These are phyloP conservation scores for Rhizopogon sp. DNA, from an alignment of 768 basidiomycete species.

Conservation along the genomic window DNA sequence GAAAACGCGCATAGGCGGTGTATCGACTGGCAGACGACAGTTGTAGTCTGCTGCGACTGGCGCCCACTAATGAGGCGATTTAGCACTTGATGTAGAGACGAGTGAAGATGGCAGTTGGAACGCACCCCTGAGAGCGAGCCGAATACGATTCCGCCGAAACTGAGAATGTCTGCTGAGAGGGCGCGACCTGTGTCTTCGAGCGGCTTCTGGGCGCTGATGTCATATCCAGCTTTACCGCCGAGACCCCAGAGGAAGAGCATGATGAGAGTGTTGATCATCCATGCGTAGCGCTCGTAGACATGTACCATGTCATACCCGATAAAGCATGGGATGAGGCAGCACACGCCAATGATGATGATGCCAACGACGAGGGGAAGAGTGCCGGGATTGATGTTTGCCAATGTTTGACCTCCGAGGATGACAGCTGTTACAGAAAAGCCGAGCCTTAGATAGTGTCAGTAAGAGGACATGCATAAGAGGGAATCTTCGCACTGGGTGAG, in stretches of 20 bases:
- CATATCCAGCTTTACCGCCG: constrained; percentile 41
- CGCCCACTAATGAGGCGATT: constrained; percentile 31
- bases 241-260: constrained; percentile 50
- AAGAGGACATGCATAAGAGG: neutral
- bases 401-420: constrained; percentile 50
- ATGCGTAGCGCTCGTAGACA: constrained; percentile 50
- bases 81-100: neutral
- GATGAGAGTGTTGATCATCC: constrained; percentile 42
- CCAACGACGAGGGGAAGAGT: constrained; percentile 44
- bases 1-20: constrained; percentile 39
- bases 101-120: neutral
- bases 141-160: constrained; percentile 50
- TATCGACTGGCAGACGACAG: constrained; percentile 41
- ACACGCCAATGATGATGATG: constrained; percentile 41
- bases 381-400: constrained; percentile 39
- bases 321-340: constrained; percentile 40
- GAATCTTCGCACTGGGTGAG: constrained; percentile 34
- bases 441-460: constrained; percentile 22
- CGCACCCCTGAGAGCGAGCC: constrained; percentile 39
- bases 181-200: constrained; percentile 39
- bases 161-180: constrained; percentile 35
- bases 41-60: constrained; percentile 54
- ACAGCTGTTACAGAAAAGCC: constrained; percentile 46
- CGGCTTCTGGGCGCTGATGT: constrained; percentile 36
- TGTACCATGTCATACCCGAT: constrained; percentile 43